Base-by-base conservation (phyloP, 768 basidiomycete genomes). In the Auriculariales sp. region DNA sequence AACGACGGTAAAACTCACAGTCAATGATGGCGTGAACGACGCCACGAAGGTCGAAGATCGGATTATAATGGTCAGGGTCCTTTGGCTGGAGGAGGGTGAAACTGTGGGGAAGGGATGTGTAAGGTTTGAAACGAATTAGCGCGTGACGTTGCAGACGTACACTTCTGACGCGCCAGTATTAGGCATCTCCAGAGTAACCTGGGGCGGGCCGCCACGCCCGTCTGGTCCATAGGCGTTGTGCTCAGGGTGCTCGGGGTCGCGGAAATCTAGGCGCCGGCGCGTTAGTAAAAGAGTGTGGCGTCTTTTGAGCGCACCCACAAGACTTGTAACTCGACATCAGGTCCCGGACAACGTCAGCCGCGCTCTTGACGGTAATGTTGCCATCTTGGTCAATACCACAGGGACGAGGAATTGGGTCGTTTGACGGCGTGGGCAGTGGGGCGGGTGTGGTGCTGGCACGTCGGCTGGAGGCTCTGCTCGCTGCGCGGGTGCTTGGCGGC, bases 41-140 rank as follows among this genome's bases (percentile, higher is more conserved):
- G 52, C 72, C 70, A 66, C 86, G 82, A 29, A 91, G 67, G 58
- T 83, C 83, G 70, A 81, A 73, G 50, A 91, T 81, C 12, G 88
- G 88, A 60, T 85, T 83, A 63, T 89, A 91, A 55, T 89, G 84
- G 56, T 91, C 86, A 56, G 78, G 78, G 68, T 91, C 87, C 58
- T 79, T 85, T 28, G 88, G 88, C 36, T 73, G 78, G 48, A 90
- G 72, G 52, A 90, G 71, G 53, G 84, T 73, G 66, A 79, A 90
- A 61, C 85, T 88, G 50, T 11, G 53, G 48, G 4, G 11, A 30
- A 27, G 12, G 49, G 17, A 12, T 39, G 31, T 19, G 28, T 34
- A 39, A 3, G 19, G 17, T 46, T n/a, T 47, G 45, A 25, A 30
- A 29, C 7, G 27, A 51, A 17, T 29, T 49, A 28, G 35, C 49